phyloP scores from a whole-genome alignment of 768 basidiomycete species.

The Sarcodon aspratus region DNA sequence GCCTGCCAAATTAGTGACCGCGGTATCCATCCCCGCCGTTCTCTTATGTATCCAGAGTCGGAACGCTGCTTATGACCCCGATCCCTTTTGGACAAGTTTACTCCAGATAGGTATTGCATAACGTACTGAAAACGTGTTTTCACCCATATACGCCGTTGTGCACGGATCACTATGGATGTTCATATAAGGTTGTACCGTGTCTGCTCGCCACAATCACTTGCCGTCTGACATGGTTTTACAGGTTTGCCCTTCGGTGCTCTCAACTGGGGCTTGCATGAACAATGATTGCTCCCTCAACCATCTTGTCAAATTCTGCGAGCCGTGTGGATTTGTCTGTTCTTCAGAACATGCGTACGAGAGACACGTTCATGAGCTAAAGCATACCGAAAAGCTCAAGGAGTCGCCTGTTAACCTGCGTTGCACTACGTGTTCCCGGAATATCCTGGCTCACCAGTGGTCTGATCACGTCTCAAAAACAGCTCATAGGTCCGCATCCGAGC shows the following conservation, averaged over 20 bases:
- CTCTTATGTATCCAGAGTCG: no score
- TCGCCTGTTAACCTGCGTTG: conserved; percentile 1
- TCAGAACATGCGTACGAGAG: not conserved
- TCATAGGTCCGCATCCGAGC: conserved; percentile 9
- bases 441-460: conserved; percentile 11
- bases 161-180: no score
- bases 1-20: no score
- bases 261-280: conserved; percentile 7
- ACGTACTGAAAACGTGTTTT: no score
- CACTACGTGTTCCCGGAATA: conserved; percentile 4
- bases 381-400: not conserved
- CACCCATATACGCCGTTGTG: no score
- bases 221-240: not conserved
- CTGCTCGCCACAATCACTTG: no score
- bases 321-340: conserved; percentile 8
- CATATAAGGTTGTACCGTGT: no score
- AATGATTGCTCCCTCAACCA: conserved; percentile 8
- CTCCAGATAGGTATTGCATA: no score
- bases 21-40: no score
- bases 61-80: no score
- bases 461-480: conserved; percentile 11
- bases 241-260: conserved; percentile 5
- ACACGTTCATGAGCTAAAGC: conserved; percentile 6
- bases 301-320: conserved; percentile 11
- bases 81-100: no score